Conservation (phyloP, 1,284 basidiomycete species). For the Cutaneotrichosporon sp. region DNA sequence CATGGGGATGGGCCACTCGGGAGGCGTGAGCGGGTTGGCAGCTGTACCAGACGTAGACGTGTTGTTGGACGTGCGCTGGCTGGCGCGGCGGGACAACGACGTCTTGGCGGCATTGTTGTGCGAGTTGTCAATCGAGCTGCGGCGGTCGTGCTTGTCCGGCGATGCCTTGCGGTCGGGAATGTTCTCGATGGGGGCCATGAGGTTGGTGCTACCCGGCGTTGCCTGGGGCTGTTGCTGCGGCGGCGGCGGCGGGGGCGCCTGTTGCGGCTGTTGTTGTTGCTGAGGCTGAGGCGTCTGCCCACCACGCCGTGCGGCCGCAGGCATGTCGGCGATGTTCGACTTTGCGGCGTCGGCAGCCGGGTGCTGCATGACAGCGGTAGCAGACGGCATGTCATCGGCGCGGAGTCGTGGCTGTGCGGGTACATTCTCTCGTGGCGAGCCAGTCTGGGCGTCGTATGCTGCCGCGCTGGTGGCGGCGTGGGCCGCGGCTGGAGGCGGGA, state of each 20-base stretch:
- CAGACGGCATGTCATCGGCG: slow-evolving; percentile 25
- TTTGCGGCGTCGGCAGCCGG: slow-evolving; percentile 41
- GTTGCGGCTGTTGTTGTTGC: slow-evolving; percentile 23
- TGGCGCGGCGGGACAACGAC: slow-evolving; percentile 27
- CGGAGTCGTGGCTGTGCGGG: slow-evolving; percentile 30
- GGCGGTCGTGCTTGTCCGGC: slow-evolving; percentile 58
- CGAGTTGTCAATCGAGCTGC: slow-evolving; percentile 52
- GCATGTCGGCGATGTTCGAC: slow-evolving; percentile 38
- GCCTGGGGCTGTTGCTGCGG: background rate
- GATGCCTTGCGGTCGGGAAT: background rate
- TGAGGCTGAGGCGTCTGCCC: slow-evolving; percentile 1
- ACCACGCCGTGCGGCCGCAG: slow-evolving; percentile 49
- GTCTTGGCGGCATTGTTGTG: slow-evolving; percentile 29
- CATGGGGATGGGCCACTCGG: slow-evolving; percentile 24
- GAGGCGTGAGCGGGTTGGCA: slow-evolving; percentile 17
- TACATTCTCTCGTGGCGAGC: background rate
- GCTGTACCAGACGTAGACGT: slow-evolving; percentile 2
- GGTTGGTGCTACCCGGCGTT: background rate
- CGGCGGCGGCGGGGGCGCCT: slow-evolving; percentile 17
- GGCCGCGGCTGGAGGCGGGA: slow-evolving; percentile 68
- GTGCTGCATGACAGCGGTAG: slow-evolving; percentile 44
- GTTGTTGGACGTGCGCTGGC: slow-evolving; percentile 19
- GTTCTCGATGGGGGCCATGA: background rate
- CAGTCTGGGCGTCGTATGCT: slow-evolving; percentile 42
- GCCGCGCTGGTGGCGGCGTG: slow-evolving; percentile 44